Base-by-base conservation (phyloP, 768 basidiomycete genomes). In the Agaricus blazei region DNA sequence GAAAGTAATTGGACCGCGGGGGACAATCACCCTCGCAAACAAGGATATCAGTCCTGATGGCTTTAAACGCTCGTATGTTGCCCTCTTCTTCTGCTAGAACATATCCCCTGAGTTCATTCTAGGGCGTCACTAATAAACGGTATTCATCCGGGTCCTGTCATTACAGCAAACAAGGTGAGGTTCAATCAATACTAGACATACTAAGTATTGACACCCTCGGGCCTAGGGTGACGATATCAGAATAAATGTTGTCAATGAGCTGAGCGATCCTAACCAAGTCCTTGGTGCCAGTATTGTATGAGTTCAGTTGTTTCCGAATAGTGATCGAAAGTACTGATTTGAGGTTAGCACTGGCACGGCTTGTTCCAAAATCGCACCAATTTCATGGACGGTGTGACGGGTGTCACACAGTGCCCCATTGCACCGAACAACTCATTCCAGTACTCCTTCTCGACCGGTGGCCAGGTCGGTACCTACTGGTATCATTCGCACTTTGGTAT, bases 261-360 rank as follows among this genome's bases (percentile, higher is more conserved):
- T 84, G n/a, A 70, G 66, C 0, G 80, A 85, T 48, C 65, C 69
- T 0, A 67, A 73, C 0, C 79, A 83, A 80, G 58, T 74, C 15
- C 69, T 69, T 44, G 68, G 66, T 8, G 82, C 82, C 15, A 77
- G 72, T 29, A 75, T 83, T 45, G 81, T 81, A 54, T 52, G 75
- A 58, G 9, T 15, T 27, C 29, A 23, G 3, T 26, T 9, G 19
- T 37, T 19, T 19, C 12, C 27, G 19, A 44, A 14, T n/a, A 26
- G 15, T 28, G 12, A 44, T 14, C 26, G 24, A 43, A 43, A n/a
- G 7, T n/a, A 5, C n/a, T 43, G 24, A 46, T 29, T 4, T 41
- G 14, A n/a, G 9, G 59, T 26, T 41, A 82, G 81, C 75, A 76
- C 60, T 76, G 74, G 74, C 73, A 76, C 57, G 75, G 76, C 11